Base-by-base conservation (phyloP, 2,329 filamentous ascomycete genomes). In the Simplicillium aogashimaense region DNA sequence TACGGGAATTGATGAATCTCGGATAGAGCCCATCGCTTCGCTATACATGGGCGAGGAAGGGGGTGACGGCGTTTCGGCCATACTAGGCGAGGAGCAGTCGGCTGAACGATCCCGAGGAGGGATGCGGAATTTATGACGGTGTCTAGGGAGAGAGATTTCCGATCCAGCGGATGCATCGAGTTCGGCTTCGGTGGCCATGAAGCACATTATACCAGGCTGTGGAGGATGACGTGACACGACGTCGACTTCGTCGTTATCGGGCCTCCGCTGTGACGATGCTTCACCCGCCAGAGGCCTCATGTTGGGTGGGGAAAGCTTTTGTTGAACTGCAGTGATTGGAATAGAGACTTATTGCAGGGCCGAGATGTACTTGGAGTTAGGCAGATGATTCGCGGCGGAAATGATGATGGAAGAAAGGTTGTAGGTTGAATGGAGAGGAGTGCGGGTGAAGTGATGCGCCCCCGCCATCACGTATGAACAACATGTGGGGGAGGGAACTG, bases 141-240 rank as follows among this genome's bases (percentile, higher is more conserved):
- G 13, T 35, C 33, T 15, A 14, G 15, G 10, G 15, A 17, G 13
- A 12, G 33, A 6, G 6, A n/a, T 15, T 16, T 35, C 33, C 33
- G 33, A 16, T 3, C 6, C 15, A 40, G 45, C 49, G 29, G 43
- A 41, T 29, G 44, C 41, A 34, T 58, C 52, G 13, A 64, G 50
- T 17, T 54, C 48, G 25, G 53, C 50, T 37, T 64, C 60, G 11
- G 53, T 59, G 11, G 59, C 53, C 40, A 64, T 53, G 47, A 60
- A 58, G 46, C 57, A 64, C n/a, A 54, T 46, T 17, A 60, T 49
- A 25, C 20, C 20, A 25, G 20, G 52, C 46, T 28, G 47, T 35
- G 29, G 53, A 48, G 29, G 46, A 42, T 36, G 44, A 42, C 35
- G 47, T 42, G 16, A 30, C n/a, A 48, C 41, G 37, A 39, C n/a